Conservation (phyloP, 768 basidiomycete genomes). For the Fomitopsis serialis region DNA sequence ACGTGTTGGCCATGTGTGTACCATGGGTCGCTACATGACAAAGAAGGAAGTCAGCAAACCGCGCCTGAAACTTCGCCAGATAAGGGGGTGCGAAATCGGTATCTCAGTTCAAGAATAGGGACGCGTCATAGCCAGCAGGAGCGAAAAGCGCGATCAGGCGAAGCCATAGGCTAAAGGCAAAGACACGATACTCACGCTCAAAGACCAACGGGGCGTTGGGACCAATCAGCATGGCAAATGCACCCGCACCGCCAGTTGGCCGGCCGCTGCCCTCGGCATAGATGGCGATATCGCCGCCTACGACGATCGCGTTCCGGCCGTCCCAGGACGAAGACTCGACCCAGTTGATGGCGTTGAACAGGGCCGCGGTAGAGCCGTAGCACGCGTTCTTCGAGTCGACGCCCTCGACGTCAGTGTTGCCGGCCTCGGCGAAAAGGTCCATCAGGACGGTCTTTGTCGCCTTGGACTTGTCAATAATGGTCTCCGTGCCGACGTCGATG, state of each 20-base stretch:
- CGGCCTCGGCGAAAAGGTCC: conserved; percentile 91
- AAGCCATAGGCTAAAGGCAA: neutral
- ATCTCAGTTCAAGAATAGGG: neutral
- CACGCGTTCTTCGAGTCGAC: conserved; percentile 99
- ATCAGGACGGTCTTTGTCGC: conserved; percentile 97
- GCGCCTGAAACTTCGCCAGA: too few species aligned
- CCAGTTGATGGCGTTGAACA: conserved; percentile 99
- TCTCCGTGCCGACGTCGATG: conserved; percentile 97
- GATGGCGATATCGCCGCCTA: conserved; percentile 95
- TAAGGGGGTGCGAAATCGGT: neutral
- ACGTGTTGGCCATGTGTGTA: conserved; percentile 94
- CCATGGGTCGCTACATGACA: conserved; percentile 78
- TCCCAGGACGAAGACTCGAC: conserved; percentile 95
- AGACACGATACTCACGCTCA: conserved; percentile 68
- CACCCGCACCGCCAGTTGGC: conserved; percentile 96
- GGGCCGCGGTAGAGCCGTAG: conserved; percentile 96
- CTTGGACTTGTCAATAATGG: conserved; percentile 99
- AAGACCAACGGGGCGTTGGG: conserved; percentile 93
- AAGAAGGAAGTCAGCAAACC: neutral
- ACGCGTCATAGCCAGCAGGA: neutral
- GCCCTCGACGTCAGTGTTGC: conserved; percentile 97
- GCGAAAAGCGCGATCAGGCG: too few species aligned
- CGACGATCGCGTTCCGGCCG: conserved; percentile 94
- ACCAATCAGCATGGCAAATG: conserved; percentile 91
- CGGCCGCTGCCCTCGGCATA: conserved; percentile 95